These are phyloP conservation scores for Carex pumila DNA, from an alignment of 176 grass and related monocot genomes.

Conservation along the genomic window DNA sequence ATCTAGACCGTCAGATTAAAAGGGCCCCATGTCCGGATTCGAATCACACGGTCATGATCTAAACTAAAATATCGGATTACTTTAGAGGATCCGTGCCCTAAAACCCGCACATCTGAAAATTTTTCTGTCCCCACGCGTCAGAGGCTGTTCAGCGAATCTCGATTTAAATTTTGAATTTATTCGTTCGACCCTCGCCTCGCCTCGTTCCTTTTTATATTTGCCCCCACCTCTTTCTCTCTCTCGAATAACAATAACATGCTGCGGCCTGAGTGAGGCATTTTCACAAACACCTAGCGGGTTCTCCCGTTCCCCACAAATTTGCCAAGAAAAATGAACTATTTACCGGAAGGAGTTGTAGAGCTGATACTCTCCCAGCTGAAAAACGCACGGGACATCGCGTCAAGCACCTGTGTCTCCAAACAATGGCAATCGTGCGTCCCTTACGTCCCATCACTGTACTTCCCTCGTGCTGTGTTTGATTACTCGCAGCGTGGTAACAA, in stretches of 20 bases:
- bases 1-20: no score
- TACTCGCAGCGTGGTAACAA: background rate
- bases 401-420: conserved; percentile 61
- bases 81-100: no score
- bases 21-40: no score
- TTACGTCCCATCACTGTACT: conserved; percentile 84
- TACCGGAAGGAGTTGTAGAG: conserved; percentile 79
- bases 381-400: conserved; percentile 75
- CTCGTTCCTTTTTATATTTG: background rate
- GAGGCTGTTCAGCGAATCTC: background rate
- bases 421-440: conserved; percentile 77
- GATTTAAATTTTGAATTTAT: conserved; percentile 32
- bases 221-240: background rate
- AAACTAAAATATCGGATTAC: no score
- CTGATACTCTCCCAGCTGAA: conserved; percentile 68
- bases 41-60: no score
- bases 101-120: background rate
- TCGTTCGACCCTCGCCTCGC: background rate
- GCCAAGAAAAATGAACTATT: conserved; percentile 36
- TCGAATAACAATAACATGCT: background rate
- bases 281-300: conserved; percentile 7
- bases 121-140: background rate
- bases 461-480: conserved; percentile 69
- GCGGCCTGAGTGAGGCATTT: background rate
- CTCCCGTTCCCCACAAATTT: background rate